phyloP scores from a whole-genome alignment of 2,329 filamentous ascomycete genomes.

The Blastomyces parvus region DNA sequence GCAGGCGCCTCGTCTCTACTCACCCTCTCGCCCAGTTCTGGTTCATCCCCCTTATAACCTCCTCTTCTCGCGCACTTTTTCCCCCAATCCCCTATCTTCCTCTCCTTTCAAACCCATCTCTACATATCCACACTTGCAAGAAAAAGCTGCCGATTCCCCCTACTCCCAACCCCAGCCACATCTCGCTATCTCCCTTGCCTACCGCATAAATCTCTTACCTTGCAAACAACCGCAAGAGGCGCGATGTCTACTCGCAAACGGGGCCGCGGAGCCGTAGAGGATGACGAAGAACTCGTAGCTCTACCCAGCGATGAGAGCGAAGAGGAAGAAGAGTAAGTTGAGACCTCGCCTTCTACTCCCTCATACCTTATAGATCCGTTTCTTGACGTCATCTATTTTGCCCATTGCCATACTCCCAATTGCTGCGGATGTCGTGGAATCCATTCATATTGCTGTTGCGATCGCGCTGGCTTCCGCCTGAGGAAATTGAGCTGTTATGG shows the following conservation, averaged over 20 bases:
- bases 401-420: not conserved
- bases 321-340: conserved; percentile 38
- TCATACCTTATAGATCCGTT: not conserved
- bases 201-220: not conserved
- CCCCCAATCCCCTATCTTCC: conserved; percentile 9
- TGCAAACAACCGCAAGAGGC: not conserved
- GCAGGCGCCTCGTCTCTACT: not conserved
- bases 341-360: not conserved
- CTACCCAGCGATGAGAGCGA: conserved; percentile 43
- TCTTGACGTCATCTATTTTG: conserved; percentile 7
- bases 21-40: not conserved
- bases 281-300: conserved; percentile 36
- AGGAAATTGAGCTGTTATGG: not conserved
- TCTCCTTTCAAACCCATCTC: conserved; percentile 6
- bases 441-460: not conserved
- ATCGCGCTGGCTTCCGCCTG: not conserved
- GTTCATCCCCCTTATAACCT: not conserved
- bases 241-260: conserved; percentile 42
- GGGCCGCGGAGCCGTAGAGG: conserved; percentile 42
- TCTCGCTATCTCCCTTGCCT: not conserved
- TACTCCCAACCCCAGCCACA: not conserved
- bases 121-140: not conserved
- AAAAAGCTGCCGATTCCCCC: not conserved
- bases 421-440: not conserved
- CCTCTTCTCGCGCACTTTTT: not conserved